Conservation (phyloP, 2,329 filamentous ascomycete species). For the Talaromyces sp. region DNA sequence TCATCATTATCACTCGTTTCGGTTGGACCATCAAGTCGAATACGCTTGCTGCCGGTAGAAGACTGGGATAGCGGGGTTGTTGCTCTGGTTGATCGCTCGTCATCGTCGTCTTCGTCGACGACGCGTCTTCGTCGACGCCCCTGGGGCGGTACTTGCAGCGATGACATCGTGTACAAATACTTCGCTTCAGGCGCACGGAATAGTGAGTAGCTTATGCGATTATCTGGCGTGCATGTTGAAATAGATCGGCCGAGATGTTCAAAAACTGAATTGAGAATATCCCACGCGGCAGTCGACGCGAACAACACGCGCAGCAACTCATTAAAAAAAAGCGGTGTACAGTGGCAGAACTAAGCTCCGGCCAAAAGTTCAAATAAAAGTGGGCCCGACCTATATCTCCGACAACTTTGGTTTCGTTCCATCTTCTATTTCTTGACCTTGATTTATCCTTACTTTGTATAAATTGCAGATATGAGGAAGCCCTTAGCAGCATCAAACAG, state of each 20-base stretch:
- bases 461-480: neutral
- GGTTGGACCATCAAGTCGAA: conserved; percentile 23
- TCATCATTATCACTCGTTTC: conserved; percentile 21
- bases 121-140: conserved; percentile 26
- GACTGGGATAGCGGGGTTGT: conserved; percentile 22
- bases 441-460: neutral
- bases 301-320: neutral
- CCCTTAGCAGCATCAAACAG: conserved; percentile 21
- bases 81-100: conserved; percentile 17
- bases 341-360: conserved; percentile 17
- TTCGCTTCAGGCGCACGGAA: neutral
- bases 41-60: conserved; percentile 30
- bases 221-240: neutral
- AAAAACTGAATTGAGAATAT: neutral
- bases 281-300: conserved; percentile 12
- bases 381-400: neutral
- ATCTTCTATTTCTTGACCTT: neutral
- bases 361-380: conserved; percentile 1
- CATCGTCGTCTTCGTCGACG: conserved; percentile 24
- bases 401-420: conserved; percentile 1
- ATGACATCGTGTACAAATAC: neutral
- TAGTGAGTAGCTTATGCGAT: neutral
- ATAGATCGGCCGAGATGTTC: neutral
- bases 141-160: conserved; percentile 1
- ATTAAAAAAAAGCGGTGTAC: conserved; percentile 3